Evolutionary conservation across 106 monocot species (phyloP), one percentile per base, ranked within the genome.

Genomic region (Alisma plantagoaquatica): DNA sequence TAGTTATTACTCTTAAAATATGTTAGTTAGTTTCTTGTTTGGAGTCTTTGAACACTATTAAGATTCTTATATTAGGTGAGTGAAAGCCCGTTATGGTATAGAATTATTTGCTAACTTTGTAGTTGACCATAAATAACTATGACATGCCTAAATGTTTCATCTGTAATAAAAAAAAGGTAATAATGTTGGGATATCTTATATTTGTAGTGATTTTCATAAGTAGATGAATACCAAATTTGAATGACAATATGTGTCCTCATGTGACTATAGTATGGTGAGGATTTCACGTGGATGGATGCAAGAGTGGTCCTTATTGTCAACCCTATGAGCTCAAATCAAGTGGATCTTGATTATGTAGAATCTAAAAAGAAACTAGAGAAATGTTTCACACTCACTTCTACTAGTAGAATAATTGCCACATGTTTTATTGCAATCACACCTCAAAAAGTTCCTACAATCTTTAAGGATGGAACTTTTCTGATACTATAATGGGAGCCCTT

Each of bases 381-480:
- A 49, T 98, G 96, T 88, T 85, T 89, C 68, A 18, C 60, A 29
- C 59, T 45, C 31, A n/a, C 56, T 10, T 48, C 70, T 49, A 76
- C 84, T 29, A 63, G 68, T 33, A 98, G 66, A 53, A 79, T 98
- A 26, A 85, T 98, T 64, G 96, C 85, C 31, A 98, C 96, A 67
- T 88, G 96, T 15, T 98, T 98, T 49, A 98, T 98, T 65, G 96
- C 96, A 24, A 98, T 81, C 59, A 98, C 96, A 21, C 77, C 79
- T 32, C 54, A 98, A 49, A 81, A 98, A 33, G 78, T 98, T 19
- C 89, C 89, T 8, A 98, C 89, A 38, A 98, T 89, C 41, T 70
- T 98, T 61, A 98, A 98, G 65, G 96, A 33, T 89, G 96, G 63
- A 89, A 98, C 48, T 98, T 98, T 73, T 98, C 96, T 42, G 96